These are phyloP conservation scores for Gaeumannomyces sp. DNA, from an alignment of 2,329 filamentous ascomycete genomes.

Conservation along the genomic window DNA sequence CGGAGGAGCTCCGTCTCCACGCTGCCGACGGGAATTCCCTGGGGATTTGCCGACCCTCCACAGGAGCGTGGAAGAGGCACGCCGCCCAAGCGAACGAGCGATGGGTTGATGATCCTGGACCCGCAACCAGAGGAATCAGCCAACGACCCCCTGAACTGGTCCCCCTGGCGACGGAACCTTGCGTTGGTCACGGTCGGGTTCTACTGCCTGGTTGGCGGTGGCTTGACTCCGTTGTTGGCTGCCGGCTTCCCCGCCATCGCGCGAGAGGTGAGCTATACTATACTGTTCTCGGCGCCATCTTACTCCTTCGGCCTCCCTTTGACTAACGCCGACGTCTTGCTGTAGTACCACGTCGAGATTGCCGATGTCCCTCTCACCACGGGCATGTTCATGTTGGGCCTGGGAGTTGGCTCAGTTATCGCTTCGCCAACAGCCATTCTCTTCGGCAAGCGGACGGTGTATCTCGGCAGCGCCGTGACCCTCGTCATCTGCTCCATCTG, in stretches of 20 bases:
- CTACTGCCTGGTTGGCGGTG: slow-evolving; percentile 89
- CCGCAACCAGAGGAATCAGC: slow-evolving; percentile 86
- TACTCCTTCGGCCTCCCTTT: not conserved
- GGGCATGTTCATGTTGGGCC: slow-evolving; percentile 87
- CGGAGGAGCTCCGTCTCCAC: slow-evolving; percentile 54
- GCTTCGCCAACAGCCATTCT: slow-evolving; percentile 87
- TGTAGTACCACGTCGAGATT: slow-evolving; percentile 54
- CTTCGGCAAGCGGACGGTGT: slow-evolving; percentile 85
- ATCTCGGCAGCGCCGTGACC: slow-evolving; percentile 69
- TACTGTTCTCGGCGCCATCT: not conserved
- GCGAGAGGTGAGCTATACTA: slow-evolving; percentile 24
- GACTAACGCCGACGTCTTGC: not conserved
- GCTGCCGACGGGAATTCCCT: slow-evolving; percentile 39
- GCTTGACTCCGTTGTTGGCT: slow-evolving; percentile 84
- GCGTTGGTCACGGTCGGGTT: slow-evolving; percentile 79
- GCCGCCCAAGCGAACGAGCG: slow-evolving; percentile 61
- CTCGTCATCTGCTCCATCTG: slow-evolving; percentile 74
- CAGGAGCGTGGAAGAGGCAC: slow-evolving; percentile 34
- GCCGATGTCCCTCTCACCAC: slow-evolving; percentile 79
- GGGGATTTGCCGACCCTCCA: slow-evolving; percentile 23
- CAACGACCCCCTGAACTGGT: slow-evolving; percentile 94
- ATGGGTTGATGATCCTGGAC: slow-evolving; percentile 80
- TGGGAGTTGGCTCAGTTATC: slow-evolving; percentile 78
- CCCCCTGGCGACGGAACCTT: slow-evolving; percentile 69
- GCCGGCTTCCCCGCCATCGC: slow-evolving; percentile 85